phyloP scores from a whole-genome alignment of 345 rosid genomes.

The Heritiera littoralis region DNA sequence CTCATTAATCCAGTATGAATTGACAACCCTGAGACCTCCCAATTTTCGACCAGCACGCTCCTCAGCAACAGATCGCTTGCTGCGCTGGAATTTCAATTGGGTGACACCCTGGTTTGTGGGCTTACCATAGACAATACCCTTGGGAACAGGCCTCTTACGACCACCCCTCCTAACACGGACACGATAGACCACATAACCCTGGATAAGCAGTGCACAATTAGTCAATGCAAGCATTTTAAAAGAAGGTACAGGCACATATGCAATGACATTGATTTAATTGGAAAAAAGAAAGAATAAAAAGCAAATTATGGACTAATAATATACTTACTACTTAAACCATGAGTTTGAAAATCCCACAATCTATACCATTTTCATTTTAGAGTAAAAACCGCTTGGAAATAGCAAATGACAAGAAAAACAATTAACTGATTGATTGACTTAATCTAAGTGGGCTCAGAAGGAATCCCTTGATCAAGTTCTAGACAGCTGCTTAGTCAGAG shows the following conservation, averaged over 20 bases:
- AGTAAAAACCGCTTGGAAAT: not conserved
- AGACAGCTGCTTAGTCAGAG: slow-evolving; percentile 27
- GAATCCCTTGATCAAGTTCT: slow-evolving; percentile 40
- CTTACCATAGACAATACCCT: slow-evolving; percentile 88
- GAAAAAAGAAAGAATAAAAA: not conserved
- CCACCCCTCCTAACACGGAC: slow-evolving; percentile 90
- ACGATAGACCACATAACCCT: slow-evolving; percentile 88
- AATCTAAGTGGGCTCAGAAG: slow-evolving; percentile 37
- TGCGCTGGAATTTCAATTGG: slow-evolving; percentile 92
- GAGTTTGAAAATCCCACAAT: not conserved
- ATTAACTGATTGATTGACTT: slow-evolving; percentile 7
- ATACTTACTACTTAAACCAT: not conserved
- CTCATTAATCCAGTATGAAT: slow-evolving; percentile 99
- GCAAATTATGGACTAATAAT: not conserved
- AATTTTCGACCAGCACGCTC: slow-evolving; percentile 92
- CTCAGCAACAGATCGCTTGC: slow-evolving; percentile 98
- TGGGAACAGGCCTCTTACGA: slow-evolving; percentile 96
- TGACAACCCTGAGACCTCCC: slow-evolving; percentile 92
- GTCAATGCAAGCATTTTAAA: not conserved
- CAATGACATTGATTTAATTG: not conserved
- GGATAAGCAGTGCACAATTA: not conserved
- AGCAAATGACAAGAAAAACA: slow-evolving; percentile 31
- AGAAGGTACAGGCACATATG: not conserved
- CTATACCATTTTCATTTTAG: not conserved
- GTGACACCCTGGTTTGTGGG: slow-evolving; percentile 94